phyloP scores from a whole-genome alignment of 306 rosid species.

The Pachyrhizus erosus region DNA sequence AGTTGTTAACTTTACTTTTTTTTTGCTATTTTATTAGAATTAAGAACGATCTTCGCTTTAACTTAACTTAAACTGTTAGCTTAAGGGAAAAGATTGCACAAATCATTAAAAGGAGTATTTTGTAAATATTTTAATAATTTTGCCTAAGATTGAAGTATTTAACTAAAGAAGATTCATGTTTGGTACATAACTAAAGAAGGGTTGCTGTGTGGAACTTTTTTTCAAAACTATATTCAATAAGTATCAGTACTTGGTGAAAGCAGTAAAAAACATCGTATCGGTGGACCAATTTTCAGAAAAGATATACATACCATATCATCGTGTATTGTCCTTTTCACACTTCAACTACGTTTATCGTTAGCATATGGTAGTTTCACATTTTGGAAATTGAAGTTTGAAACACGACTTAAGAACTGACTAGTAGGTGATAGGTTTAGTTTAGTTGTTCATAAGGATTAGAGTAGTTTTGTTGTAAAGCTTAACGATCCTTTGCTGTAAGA shows the following conservation, averaged over 20 bases:
- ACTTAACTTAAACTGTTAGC: not conserved
- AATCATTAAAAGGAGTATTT: not conserved
- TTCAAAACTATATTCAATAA: not conserved
- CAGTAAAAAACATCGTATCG: not conserved
- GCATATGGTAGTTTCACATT: not conserved
- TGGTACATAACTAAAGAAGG: not conserved
- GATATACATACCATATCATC: not conserved
- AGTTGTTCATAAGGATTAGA: not conserved
- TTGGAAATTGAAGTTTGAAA: not conserved
- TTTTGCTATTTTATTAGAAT: not conserved
- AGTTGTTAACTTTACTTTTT: not conserved
- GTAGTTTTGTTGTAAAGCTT: not conserved
- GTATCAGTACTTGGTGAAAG: not conserved
- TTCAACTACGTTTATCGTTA: not conserved
- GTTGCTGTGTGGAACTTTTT: not conserved
- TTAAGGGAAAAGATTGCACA: conserved; percentile 1
- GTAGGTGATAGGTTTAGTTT: not conserved
- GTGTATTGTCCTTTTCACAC: not conserved
- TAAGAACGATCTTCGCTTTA: not conserved
- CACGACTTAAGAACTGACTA: not conserved
- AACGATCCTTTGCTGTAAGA: not conserved
- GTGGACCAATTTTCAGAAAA: not conserved
- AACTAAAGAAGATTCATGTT: too few species aligned
- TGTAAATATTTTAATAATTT: too few species aligned
- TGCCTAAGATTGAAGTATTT: not conserved